phyloP scores from a whole-genome alignment of 805 yeast species.

The Hanseniaspora thailandica region DNA sequence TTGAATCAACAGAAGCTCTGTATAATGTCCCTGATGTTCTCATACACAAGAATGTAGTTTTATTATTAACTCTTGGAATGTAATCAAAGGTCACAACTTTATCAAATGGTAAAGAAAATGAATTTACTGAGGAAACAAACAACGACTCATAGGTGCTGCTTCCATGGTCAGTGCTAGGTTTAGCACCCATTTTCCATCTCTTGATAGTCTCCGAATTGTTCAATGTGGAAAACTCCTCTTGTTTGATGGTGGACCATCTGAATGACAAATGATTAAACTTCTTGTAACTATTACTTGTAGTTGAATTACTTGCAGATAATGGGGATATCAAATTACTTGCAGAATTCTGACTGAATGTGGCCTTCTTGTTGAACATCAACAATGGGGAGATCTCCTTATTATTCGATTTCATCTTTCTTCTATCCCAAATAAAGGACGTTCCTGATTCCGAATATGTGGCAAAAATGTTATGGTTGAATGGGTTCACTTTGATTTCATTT shows the following conservation, averaged over 20 bases:
- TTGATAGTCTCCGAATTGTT: slow-evolving; percentile 68
- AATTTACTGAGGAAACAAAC: slow-evolving; percentile 66
- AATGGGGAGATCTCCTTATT: slow-evolving; percentile 10
- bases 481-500: slow-evolving; percentile 56
- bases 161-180: slow-evolving; percentile 31
- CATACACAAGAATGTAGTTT: slow-evolving; percentile 69
- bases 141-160: slow-evolving; percentile 36
- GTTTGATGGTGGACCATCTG: slow-evolving; percentile 51
- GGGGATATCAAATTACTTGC: slow-evolving; percentile 12
- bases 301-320: neutral
- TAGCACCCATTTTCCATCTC: slow-evolving; percentile 65
- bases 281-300: slow-evolving; percentile 40
- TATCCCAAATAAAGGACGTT: slow-evolving; percentile 70
- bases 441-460: slow-evolving; percentile 77
- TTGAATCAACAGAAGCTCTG: slow-evolving; percentile 61
- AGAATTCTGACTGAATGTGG: slow-evolving; percentile 13
- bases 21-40: slow-evolving; percentile 82
- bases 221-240: slow-evolving; percentile 66
- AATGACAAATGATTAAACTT: slow-evolving; percentile 54
- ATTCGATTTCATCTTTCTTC: slow-evolving; percentile 38
- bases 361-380: slow-evolving; percentile 12
- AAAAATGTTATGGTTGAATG: slow-evolving; percentile 53
- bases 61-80: slow-evolving; percentile 45
- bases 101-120: slow-evolving; percentile 63
- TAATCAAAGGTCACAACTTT: slow-evolving; percentile 80